phyloP scores from a whole-genome alignment of 2,329 filamentous ascomycete species.

The Colletotrichum liaoningense region DNA sequence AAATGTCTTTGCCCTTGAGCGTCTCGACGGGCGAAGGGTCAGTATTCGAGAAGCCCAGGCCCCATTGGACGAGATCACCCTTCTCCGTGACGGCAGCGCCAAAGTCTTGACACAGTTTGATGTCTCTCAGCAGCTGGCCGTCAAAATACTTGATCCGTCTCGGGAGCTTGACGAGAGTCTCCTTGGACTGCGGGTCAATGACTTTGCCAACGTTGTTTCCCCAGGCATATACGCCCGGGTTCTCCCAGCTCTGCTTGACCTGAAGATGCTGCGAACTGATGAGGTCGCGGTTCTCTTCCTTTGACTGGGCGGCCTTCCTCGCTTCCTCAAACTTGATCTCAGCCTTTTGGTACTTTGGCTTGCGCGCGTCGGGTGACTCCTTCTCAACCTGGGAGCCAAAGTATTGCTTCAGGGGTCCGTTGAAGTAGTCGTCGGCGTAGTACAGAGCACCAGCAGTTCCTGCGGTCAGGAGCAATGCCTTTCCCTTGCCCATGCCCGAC shows the following conservation, averaged over 20 bases:
- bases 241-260: slow-evolving; percentile 83
- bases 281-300: slow-evolving; percentile 79
- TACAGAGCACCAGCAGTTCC: slow-evolving; percentile 52
- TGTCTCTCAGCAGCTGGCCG: slow-evolving; percentile 82
- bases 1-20: slow-evolving; percentile 82
- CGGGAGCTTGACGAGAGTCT: slow-evolving; percentile 82
- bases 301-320: slow-evolving; percentile 66
- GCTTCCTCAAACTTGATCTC: slow-evolving; percentile 77
- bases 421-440: slow-evolving; percentile 44
- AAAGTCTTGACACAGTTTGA: slow-evolving; percentile 85
- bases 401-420: slow-evolving; percentile 28
- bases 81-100: slow-evolving; percentile 89
- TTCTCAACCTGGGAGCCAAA: slow-evolving; percentile 10
- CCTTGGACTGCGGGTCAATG: slow-evolving; percentile 85
- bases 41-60: slow-evolving; percentile 76
- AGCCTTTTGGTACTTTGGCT: slow-evolving; percentile 50
- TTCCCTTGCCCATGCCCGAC: not conserved
- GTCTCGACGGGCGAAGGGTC: slow-evolving; percentile 75
- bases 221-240: slow-evolving; percentile 94
- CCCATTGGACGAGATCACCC: slow-evolving; percentile 94
- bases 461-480: slow-evolving; percentile 17
- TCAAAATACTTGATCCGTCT: slow-evolving; percentile 85
- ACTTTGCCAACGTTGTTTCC: slow-evolving; percentile 88
- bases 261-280: slow-evolving; percentile 90
- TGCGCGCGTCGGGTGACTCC: slow-evolving; percentile 8